Conservation (phyloP, 2,329 filamentous ascomycete genomes). For the Trichoderma sp. region DNA sequence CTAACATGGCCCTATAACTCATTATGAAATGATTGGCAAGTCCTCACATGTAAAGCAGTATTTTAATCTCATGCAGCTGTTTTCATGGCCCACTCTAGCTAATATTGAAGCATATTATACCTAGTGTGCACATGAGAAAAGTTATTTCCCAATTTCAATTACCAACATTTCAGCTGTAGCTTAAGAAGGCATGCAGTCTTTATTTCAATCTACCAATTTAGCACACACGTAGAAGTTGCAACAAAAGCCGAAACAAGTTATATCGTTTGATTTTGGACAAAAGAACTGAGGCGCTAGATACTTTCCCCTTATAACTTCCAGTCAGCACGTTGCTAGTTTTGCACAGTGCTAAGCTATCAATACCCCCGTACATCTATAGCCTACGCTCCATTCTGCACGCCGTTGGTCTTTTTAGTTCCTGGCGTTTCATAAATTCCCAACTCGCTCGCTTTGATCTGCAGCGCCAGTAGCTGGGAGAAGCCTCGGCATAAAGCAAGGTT, state of each 20-base stretch:
- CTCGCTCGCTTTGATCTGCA: slow-evolving; percentile 55
- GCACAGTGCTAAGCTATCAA: background rate
- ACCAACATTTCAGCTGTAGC: no score
- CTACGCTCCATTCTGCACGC: background rate
- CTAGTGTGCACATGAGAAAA: background rate
- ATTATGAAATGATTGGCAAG: background rate
- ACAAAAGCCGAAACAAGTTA: no score
- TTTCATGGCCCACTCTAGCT: background rate
- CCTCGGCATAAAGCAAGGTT: slow-evolving; percentile 65
- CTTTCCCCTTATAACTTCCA: no score
- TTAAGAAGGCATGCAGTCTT: no score
- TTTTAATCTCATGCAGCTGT: background rate
- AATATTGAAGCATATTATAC: background rate
- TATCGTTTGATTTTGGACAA: no score
- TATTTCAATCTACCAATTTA: no score
- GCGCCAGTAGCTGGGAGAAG: slow-evolving; percentile 58
- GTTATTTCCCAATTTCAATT: no score
- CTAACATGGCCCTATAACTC: background rate
- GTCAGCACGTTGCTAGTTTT: background rate
- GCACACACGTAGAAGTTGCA: no score
- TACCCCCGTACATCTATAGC: background rate
- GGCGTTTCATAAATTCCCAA: slow-evolving; percentile 11
- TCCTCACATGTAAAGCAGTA: background rate
- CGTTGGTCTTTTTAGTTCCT: background rate
- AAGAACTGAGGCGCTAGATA: no score